Base-by-base conservation (phyloP, 176 grass and related monocot genomes). In the Olyra latifolia region DNA sequence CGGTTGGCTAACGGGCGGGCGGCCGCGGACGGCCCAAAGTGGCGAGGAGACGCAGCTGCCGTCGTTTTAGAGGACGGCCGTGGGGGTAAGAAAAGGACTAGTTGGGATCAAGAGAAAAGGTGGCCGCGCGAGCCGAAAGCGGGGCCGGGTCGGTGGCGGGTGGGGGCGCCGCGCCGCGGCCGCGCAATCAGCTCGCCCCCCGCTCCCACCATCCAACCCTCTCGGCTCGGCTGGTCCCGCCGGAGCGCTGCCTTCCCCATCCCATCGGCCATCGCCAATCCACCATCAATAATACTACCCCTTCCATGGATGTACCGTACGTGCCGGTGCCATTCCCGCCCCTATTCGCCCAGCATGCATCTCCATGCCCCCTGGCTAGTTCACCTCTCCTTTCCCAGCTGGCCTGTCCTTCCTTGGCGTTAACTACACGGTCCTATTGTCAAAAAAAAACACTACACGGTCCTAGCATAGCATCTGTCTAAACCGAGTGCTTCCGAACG, bases 141-240 rank as follows among this genome's bases (percentile, higher is more conserved):
- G 10, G 27, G 13, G 58, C 20, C 35, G 8, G 69, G 27, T 40
- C 76, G 48, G 69, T 74, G 76, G 60, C 68, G 38, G 39, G 84
- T 86, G 84, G 76, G 76, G 68, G 48, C 47, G 47, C 10, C 32
- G 32, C n/a, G n/a, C n/a, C 35, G 8, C 50, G 41, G 79, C 40
- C 72, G 50, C 62, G 57, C 76, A 35, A 86, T 73, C 76, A 66
- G 14, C 62, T 10, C 55, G 42, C 55, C 10, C 50, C 32, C 10
- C 39, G 19, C 12, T 2, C 5, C 65, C 5, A 13, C 10, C 3
- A 20, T 2, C 71, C 61, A 46, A 38, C 20, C 6, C 14, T 14
- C 57, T 3, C 19, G 5, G 20, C 55, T 60, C 12, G 5, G 58
- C 28, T 29, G 58, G 58, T 29, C 65, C 23, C 28, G 69, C 56